Base-by-base conservation (phyloP, 192 early-diverging fungal species). In the Coemansia interrupta region DNA sequence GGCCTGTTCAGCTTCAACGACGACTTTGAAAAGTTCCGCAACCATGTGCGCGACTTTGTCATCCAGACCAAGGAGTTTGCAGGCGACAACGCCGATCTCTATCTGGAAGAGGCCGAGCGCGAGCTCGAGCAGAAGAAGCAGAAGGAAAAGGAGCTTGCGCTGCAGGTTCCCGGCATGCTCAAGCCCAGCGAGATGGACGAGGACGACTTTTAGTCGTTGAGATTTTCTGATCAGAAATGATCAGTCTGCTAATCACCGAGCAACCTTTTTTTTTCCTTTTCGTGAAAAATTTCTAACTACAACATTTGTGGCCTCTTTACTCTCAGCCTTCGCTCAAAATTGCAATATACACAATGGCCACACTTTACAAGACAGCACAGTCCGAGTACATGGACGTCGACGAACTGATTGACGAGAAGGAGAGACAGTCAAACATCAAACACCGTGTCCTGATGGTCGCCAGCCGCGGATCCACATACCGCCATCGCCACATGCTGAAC, bases 11-110 rank as follows among this genome's bases (percentile, higher is more conserved):
- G 89, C 72, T 85, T 85, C 45, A 88, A 92, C 70, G 84, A 87
- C 18, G 90, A 95, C 47, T 70, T 83, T 51, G 80, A 85, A 44
- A 86, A 85, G 70, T 99, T 99, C 84, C 95, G 94, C 79, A 76
- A 85, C 45, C 90, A 95, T 44, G 80, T 99, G 63, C 88, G 97
- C 73, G 97, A 99, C 80, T 99, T 96, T 76, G 80, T 97, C 70
- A 93, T 94, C 55, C 88, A 90, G 68, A 71, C 93, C 54, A 87
- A 94, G 78, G 95, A 99, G 81, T 98, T 97, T 83, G 83, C 90
- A 12, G 92, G 88, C 19, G 92, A 90, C 48, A 89, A 90, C 56
- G 86, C 84, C 57, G 89, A 89, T 32, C 69, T 97, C 47, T 97
- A 84, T 68, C 78, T 93, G 64, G 92, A 93, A 55, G 95, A 97